These are phyloP conservation scores for Calonectria multiphialidica DNA, from an alignment of 2,329 filamentous ascomycete genomes.

Conservation along the genomic window DNA sequence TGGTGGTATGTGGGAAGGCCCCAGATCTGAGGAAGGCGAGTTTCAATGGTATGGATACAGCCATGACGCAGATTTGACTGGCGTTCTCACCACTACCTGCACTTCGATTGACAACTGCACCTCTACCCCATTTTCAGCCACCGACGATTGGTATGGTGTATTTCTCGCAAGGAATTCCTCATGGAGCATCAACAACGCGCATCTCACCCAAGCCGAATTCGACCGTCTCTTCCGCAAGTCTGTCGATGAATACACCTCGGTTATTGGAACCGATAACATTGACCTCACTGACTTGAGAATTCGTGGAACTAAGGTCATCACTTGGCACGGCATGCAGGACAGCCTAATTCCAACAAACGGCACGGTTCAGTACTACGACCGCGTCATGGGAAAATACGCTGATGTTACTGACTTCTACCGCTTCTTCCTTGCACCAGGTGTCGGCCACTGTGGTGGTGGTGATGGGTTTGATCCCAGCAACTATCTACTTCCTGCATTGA, in stretches of 20 bases:
- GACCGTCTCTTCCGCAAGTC: neutral
- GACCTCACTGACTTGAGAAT: conserved; percentile 43
- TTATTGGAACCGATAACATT: conserved; percentile 41
- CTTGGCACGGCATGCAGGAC: conserved; percentile 51
- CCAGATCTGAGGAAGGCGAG: neutral
- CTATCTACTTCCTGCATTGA: neutral
- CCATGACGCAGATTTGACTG: neutral
- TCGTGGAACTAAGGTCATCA: conserved; percentile 54
- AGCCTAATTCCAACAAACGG: neutral
- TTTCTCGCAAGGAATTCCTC: neutral
- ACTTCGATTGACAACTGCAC: neutral
- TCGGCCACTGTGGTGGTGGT: conserved; percentile 8
- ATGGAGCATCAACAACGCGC: neutral
- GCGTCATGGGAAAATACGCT: neutral
- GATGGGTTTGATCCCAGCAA: neutral
- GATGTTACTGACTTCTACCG: conserved; percentile 14
- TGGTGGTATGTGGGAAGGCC: neutral
- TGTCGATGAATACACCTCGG: conserved; percentile 1
- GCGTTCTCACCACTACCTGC: neutral
- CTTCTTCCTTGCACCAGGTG: conserved; percentile 13
- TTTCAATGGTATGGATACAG: conserved; percentile 12
- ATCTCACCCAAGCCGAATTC: neutral
- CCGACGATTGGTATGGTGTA: neutral
- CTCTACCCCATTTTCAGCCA: neutral
- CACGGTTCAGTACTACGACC: conserved; percentile 9